phyloP scores from a whole-genome alignment of 2,329 filamentous ascomycete genomes.

The Nothophaeocryptopus gaeumannii region DNA sequence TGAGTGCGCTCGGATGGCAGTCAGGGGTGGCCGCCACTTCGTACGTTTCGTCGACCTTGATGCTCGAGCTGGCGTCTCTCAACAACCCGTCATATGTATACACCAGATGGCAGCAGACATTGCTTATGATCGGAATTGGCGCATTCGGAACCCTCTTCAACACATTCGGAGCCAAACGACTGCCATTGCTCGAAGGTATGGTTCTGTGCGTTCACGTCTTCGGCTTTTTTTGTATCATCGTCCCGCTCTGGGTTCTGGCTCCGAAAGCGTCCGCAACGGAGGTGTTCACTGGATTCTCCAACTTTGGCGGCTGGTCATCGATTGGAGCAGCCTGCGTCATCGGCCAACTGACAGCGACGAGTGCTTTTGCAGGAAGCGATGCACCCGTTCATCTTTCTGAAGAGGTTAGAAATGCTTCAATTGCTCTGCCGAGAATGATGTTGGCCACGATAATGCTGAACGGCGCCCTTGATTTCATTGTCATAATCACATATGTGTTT shows the following conservation, averaged over 20 bases:
- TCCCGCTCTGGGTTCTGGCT: conserved; percentile 47
- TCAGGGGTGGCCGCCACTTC: conserved; percentile 4
- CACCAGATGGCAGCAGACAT: conserved; percentile 19
- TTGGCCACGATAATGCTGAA: conserved; percentile 46
- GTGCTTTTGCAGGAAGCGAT: conserved; percentile 15
- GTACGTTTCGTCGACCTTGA: conserved; percentile 1
- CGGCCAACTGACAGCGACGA: conserved; percentile 30
- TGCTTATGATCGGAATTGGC: conserved; percentile 19
- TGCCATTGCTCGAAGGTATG: conserved; percentile 42
- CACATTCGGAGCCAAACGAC: conserved; percentile 33
- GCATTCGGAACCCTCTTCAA: conserved; percentile 22
- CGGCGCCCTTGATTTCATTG: conserved; percentile 43
- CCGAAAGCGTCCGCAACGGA: conserved; percentile 48
- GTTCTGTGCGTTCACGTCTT: conserved; percentile 49
- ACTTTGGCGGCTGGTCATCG: conserved; percentile 43
- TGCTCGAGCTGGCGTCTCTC: conserved; percentile 6
- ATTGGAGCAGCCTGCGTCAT: conserved; percentile 45
- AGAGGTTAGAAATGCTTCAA: conserved; percentile 29
- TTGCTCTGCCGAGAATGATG: conserved; percentile 46
- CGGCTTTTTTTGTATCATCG: conserved; percentile 52
- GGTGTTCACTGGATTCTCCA: conserved; percentile 43
- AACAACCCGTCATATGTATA: conserved; percentile 12
- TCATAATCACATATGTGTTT: conserved; percentile 41
- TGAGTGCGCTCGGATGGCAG: conserved; percentile 15
- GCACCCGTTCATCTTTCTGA: conserved; percentile 24